Evolutionary conservation across 2,329 filamentous ascomycete species (phyloP).

Genomic region (Talaromyces sp.): DNA sequence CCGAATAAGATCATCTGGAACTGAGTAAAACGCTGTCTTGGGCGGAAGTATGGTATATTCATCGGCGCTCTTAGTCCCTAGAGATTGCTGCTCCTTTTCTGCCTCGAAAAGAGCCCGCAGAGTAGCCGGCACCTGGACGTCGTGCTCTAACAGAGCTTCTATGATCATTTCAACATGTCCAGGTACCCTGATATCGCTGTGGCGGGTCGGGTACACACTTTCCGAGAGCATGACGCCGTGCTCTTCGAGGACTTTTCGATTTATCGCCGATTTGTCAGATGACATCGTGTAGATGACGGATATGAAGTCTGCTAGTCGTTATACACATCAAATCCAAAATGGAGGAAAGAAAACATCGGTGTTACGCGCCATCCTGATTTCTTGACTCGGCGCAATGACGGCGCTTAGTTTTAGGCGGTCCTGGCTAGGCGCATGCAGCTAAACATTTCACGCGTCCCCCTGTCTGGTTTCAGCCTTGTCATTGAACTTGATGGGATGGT

Average conservation of each 20-base stretch:
- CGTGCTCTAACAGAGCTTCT: constrained; percentile 1
- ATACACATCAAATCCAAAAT: not conserved
- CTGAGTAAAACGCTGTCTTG: not conserved
- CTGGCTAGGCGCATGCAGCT: not conserved
- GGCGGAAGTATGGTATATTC: not conserved
- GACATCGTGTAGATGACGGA: not conserved
- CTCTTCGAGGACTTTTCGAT: not conserved
- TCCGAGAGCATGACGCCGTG: constrained; percentile 3
- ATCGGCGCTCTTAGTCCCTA: not conserved
- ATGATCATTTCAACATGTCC: not conserved
- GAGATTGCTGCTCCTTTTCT: not conserved
- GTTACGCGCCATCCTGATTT: not conserved
- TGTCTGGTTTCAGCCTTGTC: not conserved
- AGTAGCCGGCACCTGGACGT: not conserved
- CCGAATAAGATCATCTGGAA: not conserved
- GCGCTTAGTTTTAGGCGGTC: not conserved
- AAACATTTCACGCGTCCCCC: not conserved
- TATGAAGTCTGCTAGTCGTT: not conserved
- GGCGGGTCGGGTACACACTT: not conserved
- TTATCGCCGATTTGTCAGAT: not conserved
- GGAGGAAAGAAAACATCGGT: not conserved
- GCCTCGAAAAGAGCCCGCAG: not conserved
- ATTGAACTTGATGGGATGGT: not conserved
- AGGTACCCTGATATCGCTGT: not conserved
- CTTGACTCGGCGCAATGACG: not conserved